phyloP scores from a whole-genome alignment of 1,139 yeast genomes.

The Kodamaea suecica region DNA sequence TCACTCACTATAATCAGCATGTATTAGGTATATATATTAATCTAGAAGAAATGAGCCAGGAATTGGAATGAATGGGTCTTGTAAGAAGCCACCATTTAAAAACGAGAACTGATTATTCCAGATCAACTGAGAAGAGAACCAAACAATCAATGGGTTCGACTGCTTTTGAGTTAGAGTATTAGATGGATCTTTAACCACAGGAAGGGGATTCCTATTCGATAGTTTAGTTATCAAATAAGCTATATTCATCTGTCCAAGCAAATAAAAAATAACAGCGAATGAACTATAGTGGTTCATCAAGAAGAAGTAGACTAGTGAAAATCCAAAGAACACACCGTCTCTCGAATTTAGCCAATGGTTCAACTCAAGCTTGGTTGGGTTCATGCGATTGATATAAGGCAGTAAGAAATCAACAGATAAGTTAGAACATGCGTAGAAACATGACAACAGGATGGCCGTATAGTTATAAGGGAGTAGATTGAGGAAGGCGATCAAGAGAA shows the following conservation, averaged over 20 bases:
- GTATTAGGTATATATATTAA: constrained; percentile 1
- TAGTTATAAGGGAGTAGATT: constrained; percentile 31
- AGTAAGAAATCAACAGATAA: constrained; percentile 46
- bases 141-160: constrained; percentile 22
- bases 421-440: constrained; percentile 46
- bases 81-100: constrained; percentile 16
- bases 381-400: constrained; percentile 52
- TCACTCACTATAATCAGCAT: no score
- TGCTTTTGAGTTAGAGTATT: constrained; percentile 1
- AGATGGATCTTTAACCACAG: background rate
- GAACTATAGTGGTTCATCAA: constrained; percentile 42
- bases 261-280: constrained; percentile 48
- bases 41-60: constrained; percentile 18
- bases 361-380: constrained; percentile 43
- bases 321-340: constrained; percentile 58
- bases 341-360: constrained; percentile 54
- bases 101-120: constrained; percentile 23
- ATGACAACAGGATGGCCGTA: constrained; percentile 35
- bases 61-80: constrained; percentile 20
- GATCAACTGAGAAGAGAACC: constrained; percentile 33
- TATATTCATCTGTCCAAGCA: constrained; percentile 53
- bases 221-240: constrained; percentile 56
- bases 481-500: constrained; percentile 32
- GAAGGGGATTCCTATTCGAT: constrained; percentile 28
- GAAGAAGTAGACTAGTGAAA: constrained; percentile 49